Percentiles rank a stretch among this genome's conserved stretches.
phyloP scores from a whole-genome alignment of 2,329 filamentous ascomycete genomes.

The Pseudogymnoascus sp. region DNA sequence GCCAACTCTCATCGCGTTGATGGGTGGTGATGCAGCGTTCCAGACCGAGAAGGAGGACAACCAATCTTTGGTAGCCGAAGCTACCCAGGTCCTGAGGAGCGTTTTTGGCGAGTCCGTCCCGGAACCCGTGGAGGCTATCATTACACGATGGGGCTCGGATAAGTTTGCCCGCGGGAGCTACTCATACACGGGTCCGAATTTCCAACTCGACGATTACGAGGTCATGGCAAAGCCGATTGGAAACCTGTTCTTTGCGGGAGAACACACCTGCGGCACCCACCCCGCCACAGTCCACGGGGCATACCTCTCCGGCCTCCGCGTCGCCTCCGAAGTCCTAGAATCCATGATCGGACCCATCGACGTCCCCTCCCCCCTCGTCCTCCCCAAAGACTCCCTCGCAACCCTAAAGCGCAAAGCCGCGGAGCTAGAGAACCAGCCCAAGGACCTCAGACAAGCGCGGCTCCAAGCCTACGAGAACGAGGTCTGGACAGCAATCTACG shows the following conservation, averaged over 20 bases:
- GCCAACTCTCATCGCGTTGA: constrained; percentile 80
- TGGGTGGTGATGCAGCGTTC: constrained; percentile 91
- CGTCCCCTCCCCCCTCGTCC: constrained; percentile 67
- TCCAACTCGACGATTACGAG: constrained; percentile 84
- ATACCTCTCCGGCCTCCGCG: constrained; percentile 86
- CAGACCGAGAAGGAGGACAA: constrained; percentile 75
- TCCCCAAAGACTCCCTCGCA: constrained; percentile 46
- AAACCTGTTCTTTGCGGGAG: constrained; percentile 89
- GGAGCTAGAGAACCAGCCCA: constrained; percentile 25
- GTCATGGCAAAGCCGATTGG: constrained; percentile 77
- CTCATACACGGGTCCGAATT: constrained; percentile 80
- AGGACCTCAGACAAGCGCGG: constrained; percentile 44
- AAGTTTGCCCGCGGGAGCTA: constrained; percentile 90
- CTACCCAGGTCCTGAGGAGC: constrained; percentile 66
- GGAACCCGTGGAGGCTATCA: constrained; percentile 72
- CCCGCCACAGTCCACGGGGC: constrained; percentile 96
- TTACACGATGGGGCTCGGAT: constrained; percentile 89
- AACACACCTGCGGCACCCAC: constrained; percentile 92
- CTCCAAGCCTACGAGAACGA: constrained; percentile 50
- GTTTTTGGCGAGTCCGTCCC: constrained; percentile 69
- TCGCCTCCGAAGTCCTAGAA: constrained; percentile 78
- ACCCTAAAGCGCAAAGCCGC: constrained; percentile 47
- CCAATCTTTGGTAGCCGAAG: constrained; percentile 69
- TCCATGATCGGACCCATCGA: constrained; percentile 73
- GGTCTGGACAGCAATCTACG: constrained; percentile 44